These are phyloP conservation scores for Breviolum minutum DNA, from an alignment of 73 alveolate genomes.

Conservation along the genomic window DNA sequence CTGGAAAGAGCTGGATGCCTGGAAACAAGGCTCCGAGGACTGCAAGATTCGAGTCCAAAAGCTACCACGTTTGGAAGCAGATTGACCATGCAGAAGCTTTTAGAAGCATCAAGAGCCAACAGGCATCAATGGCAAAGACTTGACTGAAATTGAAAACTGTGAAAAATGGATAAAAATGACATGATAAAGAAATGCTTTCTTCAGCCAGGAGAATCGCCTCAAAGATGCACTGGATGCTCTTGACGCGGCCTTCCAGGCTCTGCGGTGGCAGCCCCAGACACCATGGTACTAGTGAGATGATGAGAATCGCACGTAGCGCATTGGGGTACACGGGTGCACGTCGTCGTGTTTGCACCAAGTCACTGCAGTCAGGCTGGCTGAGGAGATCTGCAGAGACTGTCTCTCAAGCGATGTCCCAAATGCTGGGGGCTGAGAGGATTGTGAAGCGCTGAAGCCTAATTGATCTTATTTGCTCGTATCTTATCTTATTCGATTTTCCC, in stretches of 20 bases:
- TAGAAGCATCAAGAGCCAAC: background rate
- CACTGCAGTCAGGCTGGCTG: background rate
- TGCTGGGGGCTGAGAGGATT: background rate
- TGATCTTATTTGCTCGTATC: too few species aligned
- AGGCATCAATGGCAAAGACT: background rate
- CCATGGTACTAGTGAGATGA: background rate
- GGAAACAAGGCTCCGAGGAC: slow-evolving; percentile 48
- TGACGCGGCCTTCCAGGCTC: slow-evolving; percentile 48
- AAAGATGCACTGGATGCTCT: slow-evolving; percentile 36
- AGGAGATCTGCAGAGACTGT: slow-evolving; percentile 41
- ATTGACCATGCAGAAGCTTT: background rate
- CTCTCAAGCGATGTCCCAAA: background rate
- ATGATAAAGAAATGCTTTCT: background rate
- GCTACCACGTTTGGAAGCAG: background rate
- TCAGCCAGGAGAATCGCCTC: slow-evolving; percentile 23
- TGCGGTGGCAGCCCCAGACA: slow-evolving; percentile 26
- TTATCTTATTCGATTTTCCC: too few species aligned
- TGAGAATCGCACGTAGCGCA: too few species aligned
- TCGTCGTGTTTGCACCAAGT: too few species aligned
- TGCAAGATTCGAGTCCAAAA: background rate
- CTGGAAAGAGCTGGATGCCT: slow-evolving; percentile 42
- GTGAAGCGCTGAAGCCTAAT: background rate
- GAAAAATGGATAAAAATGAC: background rate
- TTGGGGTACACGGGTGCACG: too few species aligned
- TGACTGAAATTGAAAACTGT: background rate